Percentiles rank a stretch among this genome's conserved stretches.
Conservation (phyloP, 202 grass and related monocot genomes). For the Panicum virgatum region DNA sequence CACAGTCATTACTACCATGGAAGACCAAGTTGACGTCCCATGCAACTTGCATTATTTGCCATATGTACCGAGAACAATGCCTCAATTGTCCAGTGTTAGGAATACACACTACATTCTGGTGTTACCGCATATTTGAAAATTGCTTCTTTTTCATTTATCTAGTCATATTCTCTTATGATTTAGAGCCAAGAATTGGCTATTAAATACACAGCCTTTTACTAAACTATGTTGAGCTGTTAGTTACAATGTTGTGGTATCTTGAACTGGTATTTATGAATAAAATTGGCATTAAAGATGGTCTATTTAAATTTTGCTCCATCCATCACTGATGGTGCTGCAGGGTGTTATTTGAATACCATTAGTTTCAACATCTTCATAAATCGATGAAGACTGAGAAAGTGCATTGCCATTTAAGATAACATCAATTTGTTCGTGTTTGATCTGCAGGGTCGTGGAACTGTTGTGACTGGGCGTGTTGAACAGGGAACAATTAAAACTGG, state of each 20-base stretch:
- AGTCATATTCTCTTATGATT: background rate
- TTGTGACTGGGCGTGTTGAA: conserved; percentile 90
- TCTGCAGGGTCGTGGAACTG: conserved; percentile 89
- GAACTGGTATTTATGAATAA: background rate
- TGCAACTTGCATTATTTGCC: background rate
- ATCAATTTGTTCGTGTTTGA: background rate
- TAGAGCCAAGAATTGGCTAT: background rate
- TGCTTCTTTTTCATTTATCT: background rate
- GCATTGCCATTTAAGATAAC: background rate
- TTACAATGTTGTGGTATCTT: background rate
- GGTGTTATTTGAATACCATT: background rate
- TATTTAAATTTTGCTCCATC: background rate
- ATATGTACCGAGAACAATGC: background rate
- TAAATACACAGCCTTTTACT: background rate
- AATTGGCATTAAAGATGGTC: background rate
- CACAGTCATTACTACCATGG: background rate
- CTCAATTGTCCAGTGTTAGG: background rate
- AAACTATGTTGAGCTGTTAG: background rate
- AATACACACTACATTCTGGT: background rate
- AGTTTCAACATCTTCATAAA: background rate
- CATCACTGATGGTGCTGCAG: background rate
- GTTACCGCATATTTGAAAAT: background rate
- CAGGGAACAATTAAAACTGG: conserved; percentile 97
- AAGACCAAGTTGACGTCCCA: too few species aligned
- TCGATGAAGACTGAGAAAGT: background rate